Evolutionary conservation across 106 monocot species (phyloP).

Genomic region (Acanthochlamys bracteata): DNA sequence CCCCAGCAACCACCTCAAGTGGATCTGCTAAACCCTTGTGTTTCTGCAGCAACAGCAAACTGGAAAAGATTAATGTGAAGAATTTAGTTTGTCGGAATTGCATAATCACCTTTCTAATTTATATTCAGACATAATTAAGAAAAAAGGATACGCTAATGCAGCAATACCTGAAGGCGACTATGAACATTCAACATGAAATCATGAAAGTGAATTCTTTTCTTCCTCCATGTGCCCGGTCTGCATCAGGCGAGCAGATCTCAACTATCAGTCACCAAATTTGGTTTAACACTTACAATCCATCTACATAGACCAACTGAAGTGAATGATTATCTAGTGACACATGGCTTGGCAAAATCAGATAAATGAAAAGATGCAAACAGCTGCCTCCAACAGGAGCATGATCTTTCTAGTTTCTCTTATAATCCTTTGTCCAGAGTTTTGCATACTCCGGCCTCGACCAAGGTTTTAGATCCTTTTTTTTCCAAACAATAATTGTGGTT

Average conservation of each 20-base stretch:
- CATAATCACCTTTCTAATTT: too few species aligned
- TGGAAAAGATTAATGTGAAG: background rate
- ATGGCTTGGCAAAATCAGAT: too few species aligned
- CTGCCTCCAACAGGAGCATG: too few species aligned
- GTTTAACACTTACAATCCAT: too few species aligned
- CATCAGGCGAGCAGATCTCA: background rate
- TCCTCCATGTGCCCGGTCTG: slow-evolving; percentile 89
- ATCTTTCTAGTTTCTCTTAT: too few species aligned
- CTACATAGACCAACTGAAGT: too few species aligned
- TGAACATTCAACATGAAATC: slow-evolving; percentile 99
- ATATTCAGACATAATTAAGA: background rate
- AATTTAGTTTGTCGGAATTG: too few species aligned
- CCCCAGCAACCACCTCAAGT: slow-evolving; percentile 90
- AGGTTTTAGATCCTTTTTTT: background rate
- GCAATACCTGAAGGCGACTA: slow-evolving; percentile 76
- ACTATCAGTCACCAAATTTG: background rate
- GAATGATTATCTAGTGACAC: too few species aligned
- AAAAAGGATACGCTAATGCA: background rate
- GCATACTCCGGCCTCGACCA: too few species aligned
- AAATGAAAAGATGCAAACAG: too few species aligned
- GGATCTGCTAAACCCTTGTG: slow-evolving; percentile 98
- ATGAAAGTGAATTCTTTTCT: slow-evolving; percentile 95
- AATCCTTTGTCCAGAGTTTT: too few species aligned
- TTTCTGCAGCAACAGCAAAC: slow-evolving; percentile 39
- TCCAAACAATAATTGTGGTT: background rate